phyloP scores from a whole-genome alignment of 768 basidiomycete species.

The Termitomyces sp. region DNA sequence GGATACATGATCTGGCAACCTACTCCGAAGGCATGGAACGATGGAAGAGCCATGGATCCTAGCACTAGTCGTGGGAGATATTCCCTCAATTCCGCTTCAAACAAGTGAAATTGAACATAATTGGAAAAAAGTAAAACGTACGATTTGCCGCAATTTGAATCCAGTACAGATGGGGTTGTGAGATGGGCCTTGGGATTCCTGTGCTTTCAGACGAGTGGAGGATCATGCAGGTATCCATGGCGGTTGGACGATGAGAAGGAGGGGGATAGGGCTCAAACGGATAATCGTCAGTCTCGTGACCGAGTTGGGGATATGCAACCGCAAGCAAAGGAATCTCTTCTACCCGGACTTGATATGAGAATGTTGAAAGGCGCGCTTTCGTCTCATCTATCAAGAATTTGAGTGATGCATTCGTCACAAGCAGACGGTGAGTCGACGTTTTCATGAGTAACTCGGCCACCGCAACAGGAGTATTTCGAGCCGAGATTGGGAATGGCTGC shows the following conservation, averaged over 20 bases:
- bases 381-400: constrained; percentile 15
- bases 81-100: constrained; percentile 6
- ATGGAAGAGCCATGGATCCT: constrained; percentile 22
- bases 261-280: constrained; percentile 3
- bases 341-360: constrained; percentile 7
- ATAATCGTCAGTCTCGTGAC: constrained; percentile 1
- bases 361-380: constrained; percentile 3
- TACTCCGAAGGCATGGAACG: constrained; percentile 26
- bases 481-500: constrained; percentile 27
- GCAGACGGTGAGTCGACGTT: constrained; percentile 24
- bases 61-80: constrained; percentile 8
- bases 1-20: constrained; percentile 19
- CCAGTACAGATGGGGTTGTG: constrained; percentile 16
- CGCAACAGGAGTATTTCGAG: constrained; percentile 9
- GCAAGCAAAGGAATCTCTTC: constrained; percentile 2
- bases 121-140: constrained; percentile 7
- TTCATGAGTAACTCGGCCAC: constrained; percentile 21
- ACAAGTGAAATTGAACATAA: background rate
- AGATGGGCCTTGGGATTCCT: constrained; percentile 29
- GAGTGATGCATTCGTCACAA: constrained; percentile 22
- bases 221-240: constrained; percentile 17
- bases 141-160: constrained; percentile 18
- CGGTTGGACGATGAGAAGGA: background rate
- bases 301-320: constrained; percentile 10
- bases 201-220: constrained; percentile 37